Percentiles rank a stretch among this genome's conserved stretches.
Evolutionary conservation across 2,329 filamentous ascomycete genomes (phyloP).

Genomic region (Fusarium bactridioides): DNA sequence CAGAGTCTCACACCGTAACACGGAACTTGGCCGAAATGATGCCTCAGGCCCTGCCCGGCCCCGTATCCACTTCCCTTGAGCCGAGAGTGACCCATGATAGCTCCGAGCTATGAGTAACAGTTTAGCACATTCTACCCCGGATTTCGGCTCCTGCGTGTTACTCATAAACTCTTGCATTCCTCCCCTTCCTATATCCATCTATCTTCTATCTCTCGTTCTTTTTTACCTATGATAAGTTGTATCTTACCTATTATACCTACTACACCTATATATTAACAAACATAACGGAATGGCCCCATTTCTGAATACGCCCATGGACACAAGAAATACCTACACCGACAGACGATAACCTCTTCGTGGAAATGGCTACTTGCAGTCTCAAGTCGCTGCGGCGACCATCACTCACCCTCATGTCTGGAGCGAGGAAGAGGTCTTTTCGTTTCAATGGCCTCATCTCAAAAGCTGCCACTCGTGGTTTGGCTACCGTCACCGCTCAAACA

Average conservation of each 20-base stretch:
- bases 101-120: slow-evolving; percentile 30
- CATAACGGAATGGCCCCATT: slow-evolving; percentile 16
- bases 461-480: slow-evolving; percentile 22
- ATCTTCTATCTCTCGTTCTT: background rate
- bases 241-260: background rate
- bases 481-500: slow-evolving; percentile 25
- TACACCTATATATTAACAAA: background rate
- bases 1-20: slow-evolving; percentile 11
- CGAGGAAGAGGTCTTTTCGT: slow-evolving; percentile 13
- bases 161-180: slow-evolving; percentile 5
- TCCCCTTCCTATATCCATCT: background rate
- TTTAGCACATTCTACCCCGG: slow-evolving; percentile 16
- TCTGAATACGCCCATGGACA: slow-evolving; percentile 8
- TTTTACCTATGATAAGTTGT: background rate
- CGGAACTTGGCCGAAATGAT: slow-evolving; percentile 30
- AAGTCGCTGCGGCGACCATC: slow-evolving; percentile 35
- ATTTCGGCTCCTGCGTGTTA: slow-evolving; percentile 23
- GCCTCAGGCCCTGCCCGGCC: slow-evolving; percentile 16
- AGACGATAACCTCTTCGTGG: slow-evolving; percentile 12
- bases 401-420: slow-evolving; percentile 20
- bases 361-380: slow-evolving; percentile 31
- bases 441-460: slow-evolving; percentile 22
- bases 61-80: slow-evolving; percentile 23
- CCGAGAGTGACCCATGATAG: slow-evolving; percentile 20
- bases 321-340: slow-evolving; percentile 7